A percentile compares a stretch with the other conserved stretches of the same genome.
Evolutionary conservation across 306 rosid genomes (phyloP).

Genomic region (Biancaea sappan): DNA sequence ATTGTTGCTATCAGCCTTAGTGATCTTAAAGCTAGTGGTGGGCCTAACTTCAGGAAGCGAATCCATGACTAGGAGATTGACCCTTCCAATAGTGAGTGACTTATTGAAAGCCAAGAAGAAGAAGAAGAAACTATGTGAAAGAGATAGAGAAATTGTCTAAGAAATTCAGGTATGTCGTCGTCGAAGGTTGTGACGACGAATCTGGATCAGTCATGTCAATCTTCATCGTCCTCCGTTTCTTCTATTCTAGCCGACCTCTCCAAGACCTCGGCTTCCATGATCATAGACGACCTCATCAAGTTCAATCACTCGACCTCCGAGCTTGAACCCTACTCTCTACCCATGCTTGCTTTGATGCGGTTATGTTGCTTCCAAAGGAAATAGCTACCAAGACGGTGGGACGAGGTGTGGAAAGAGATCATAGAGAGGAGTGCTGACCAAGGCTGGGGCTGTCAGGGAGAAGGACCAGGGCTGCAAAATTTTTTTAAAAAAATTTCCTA

Average conservation of each 20-base stretch:
- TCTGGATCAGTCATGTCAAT: constrained; percentile 81
- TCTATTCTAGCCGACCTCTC: constrained; percentile 48
- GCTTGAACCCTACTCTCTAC: background rate
- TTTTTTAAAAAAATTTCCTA: no score
- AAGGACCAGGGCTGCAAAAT: no score
- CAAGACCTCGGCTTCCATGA: constrained; percentile 34
- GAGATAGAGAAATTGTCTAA: constrained; percentile 13
- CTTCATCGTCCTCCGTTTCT: constrained; percentile 58
- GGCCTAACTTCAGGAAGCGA: no score
- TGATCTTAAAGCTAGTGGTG: no score
- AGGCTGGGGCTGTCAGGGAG: constrained; percentile 58
- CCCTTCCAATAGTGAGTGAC: background rate
- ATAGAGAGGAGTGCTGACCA: constrained; percentile 54
- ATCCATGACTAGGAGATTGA: no score
- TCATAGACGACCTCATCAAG: constrained; percentile 80
- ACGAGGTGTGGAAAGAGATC: constrained; percentile 77
- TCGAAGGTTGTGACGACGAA: constrained; percentile 70
- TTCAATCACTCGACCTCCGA: constrained; percentile 47
- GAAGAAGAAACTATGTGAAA: background rate
- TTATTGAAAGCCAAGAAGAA: background rate
- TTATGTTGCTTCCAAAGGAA: background rate
- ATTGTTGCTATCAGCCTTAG: no score
- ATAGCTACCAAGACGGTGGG: constrained; percentile 43
- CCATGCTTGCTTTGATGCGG: background rate
- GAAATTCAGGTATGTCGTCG: constrained; percentile 69